Evolutionary conservation across 208 protist species (phyloP), one percentile per base, ranked within the genome.

Genomic region (Lotmaria passim): DNA sequence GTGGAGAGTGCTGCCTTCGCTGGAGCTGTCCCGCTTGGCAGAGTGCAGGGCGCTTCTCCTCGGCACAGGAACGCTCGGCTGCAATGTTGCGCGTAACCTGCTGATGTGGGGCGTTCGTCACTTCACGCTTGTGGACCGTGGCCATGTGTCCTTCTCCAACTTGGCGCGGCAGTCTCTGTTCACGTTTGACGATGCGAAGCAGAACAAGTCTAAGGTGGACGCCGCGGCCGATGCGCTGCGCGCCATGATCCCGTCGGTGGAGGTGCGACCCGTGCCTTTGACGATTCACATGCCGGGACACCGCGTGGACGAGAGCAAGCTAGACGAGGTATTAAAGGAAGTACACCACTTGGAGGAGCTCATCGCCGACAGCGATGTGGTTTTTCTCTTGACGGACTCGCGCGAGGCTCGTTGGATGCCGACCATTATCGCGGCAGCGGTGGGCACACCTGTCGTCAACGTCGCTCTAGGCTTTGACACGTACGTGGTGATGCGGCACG

Each of bases 301-400:
- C 71, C 70, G 85, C n/a, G 68, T 69, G 17, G 78, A 88, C 24
- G 51, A 80, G 38, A 70, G 65, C 11, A 57, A 53, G 31, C 56
- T 64, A 15, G 65, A 51, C n/a, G 34, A 72, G 21, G 75, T 89
- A 11, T 50, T 66, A 36, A 48, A 2, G 3, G 82, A 90, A 17
- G 79, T 95, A 26, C 81, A 88, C 33, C 30, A 62, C 46, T 60
- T 98, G 26, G 83, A 91, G 51, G 55, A 78, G 51, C 86, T 98
- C 28, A 89, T 98, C 53, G 47, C 73, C 12, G 62, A 72, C 19
- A 87, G 98, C 72, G 98, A 99, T 72, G 97, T 98, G 7, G 85
- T 99, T 0, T 99, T 98, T 67, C 79, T 99, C 26, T 82, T 99
- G 4, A 99, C 96, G 0, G 99, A 99, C 81, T 98, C 96, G 19